Base-by-base conservation (phyloP, 1,284 basidiomycete species). In the Ustilago lituana region DNA sequence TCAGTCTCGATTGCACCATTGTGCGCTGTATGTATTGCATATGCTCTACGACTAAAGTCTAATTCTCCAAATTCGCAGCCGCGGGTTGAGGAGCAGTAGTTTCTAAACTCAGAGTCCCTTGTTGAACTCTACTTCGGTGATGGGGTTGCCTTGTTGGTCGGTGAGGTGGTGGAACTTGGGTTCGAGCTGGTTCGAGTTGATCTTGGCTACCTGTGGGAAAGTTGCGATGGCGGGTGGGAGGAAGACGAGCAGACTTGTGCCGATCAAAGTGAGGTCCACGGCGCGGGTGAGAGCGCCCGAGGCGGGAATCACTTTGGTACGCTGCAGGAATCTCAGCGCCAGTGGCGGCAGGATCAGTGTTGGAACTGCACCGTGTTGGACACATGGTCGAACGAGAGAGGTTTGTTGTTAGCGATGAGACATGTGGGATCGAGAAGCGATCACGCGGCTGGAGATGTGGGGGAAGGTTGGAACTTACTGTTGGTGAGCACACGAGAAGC, bases 141-240 rank as follows among this genome's bases (percentile, higher is more conserved):
- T 76, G 10, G 64, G 66, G 39, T 67, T 76, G 0, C 82, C 84
- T 8, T 56, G 47, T 10, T 73, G 53, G 35, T 82, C 77, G 35
- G 74, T 74, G 43, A 84, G 78, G 40, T 72, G 45, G 22, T 83
- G 66, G 71, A 82, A 83, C 15, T 73, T 52, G 45, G 84, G 77
- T 48, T 83, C 82, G 11, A 86, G 78, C 60, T 82, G 82, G 23
- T 79, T 74, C 12, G 84, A 79, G 41, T 74, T 67, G 27, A 85
- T 83, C 5, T 60, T 60, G 0, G 84, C 85, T 12, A 83, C 77
- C 62, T 86, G 85, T 5, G 86, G 86, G 80, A 86, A 87, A 62
- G 84, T 84, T 11, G 85, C 85, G 66, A 87, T 86, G n/a, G 85
- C 85, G 7, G 85, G 85, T 1, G 86, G 86, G 0, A 86, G 79